phyloP scores from a whole-genome alignment of 1,284 basidiomycete species.

The Boletellus deceptivus region DNA sequence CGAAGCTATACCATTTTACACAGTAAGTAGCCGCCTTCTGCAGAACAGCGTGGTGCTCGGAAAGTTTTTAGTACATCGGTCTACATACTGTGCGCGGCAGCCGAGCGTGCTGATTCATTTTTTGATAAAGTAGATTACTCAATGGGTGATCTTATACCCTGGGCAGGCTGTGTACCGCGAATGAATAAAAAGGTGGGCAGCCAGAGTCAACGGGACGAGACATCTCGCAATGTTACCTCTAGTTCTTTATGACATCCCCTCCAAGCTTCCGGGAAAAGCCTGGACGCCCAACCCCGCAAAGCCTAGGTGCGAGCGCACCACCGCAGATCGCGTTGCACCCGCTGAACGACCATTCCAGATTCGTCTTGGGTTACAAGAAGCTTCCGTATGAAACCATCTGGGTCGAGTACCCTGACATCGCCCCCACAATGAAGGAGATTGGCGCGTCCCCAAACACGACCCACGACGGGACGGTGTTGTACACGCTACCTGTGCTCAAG shows the following conservation, averaged over 20 bases:
- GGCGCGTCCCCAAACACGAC: constrained; percentile 24
- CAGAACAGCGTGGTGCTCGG: too few species aligned
- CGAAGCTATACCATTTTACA: not conserved
- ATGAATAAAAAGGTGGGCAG: constrained; percentile 2
- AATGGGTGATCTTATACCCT: not conserved
- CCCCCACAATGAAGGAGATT: constrained; percentile 24
- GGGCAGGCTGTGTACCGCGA: not conserved
- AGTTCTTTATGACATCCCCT: constrained; percentile 29
- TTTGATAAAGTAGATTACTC: not conserved
- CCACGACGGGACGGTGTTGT: constrained; percentile 11
- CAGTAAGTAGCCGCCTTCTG: too few species aligned
- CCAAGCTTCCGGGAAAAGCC: constrained; percentile 17
- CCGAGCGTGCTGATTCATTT: too few species aligned
- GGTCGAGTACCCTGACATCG: constrained; percentile 33
- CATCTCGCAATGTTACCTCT: constrained; percentile 20
- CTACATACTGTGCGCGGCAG: too few species aligned
- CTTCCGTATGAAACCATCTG: constrained; percentile 32
- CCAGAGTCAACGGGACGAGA: not conserved
- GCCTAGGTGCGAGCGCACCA: constrained; percentile 16
- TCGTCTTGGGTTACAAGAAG: constrained; percentile 31
- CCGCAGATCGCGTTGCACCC: not conserved
- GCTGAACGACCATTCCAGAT: constrained; percentile 12
- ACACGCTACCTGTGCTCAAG: constrained; percentile 36
- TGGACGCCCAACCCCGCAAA: constrained; percentile 27
- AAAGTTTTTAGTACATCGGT: too few species aligned